Evolutionary conservation across 1,284 basidiomycete species (phyloP).

Genomic region (Tylopilus orsonianus): DNA sequence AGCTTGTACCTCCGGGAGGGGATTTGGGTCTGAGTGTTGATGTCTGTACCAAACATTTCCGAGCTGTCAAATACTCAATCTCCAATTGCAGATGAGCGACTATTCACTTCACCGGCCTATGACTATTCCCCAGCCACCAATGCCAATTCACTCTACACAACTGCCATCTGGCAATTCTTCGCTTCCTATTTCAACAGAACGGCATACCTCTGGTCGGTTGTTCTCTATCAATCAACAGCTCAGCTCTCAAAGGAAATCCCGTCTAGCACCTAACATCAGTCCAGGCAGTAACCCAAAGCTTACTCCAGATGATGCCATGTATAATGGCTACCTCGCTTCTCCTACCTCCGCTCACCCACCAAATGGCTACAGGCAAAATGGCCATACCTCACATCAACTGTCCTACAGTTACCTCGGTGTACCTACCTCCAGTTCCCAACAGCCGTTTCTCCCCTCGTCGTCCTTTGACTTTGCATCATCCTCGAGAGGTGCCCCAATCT

Average conservation of each 20-base stretch:
- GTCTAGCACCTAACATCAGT: constrained; percentile 30
- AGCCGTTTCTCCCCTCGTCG: constrained; percentile 26
- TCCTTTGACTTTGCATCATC: constrained; percentile 33
- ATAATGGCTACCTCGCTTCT: constrained; percentile 33
- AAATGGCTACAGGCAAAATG: constrained; percentile 30
- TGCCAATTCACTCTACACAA: constrained; percentile 33
- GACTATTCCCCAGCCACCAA: constrained; percentile 36
- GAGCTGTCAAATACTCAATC: constrained; percentile 2
- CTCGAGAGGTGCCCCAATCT: constrained; percentile 22
- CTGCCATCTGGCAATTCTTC: constrained; percentile 24
- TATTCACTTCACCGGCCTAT: constrained; percentile 32
- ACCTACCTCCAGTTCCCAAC: constrained; percentile 21
- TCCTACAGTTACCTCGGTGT: constrained; percentile 27
- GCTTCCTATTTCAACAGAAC: constrained; percentile 35
- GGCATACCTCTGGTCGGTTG: constrained; percentile 35
- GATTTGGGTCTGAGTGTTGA: constrained; percentile 29
- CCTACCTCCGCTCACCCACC: constrained; percentile 31
- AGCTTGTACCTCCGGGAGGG: constrained; percentile 16
- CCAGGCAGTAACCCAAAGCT: constrained; percentile 28
- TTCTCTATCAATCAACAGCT: constrained; percentile 26
- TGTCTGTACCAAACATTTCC: constrained; percentile 19
- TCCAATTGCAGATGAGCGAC: constrained; percentile 23
- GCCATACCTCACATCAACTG: constrained; percentile 29
- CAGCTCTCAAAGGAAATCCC: constrained; percentile 29
- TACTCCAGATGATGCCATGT: constrained; percentile 30